Percentiles rank a stretch among this genome's conserved stretches.
Conservation (phyloP, 331 rosid species). For the Pyrus hybrid region DNA sequence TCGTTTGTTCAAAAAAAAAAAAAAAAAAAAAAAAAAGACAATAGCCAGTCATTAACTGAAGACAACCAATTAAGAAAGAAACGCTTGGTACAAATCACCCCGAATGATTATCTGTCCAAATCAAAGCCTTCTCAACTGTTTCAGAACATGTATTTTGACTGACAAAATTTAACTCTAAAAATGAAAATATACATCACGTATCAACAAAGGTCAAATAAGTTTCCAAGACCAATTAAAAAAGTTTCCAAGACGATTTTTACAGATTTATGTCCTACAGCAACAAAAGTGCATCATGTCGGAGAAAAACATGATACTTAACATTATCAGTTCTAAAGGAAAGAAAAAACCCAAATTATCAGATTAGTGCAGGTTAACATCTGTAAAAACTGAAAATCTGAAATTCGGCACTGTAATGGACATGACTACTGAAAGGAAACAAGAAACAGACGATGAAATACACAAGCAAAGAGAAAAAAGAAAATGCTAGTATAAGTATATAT, state of each 20-base stretch:
- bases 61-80: background rate
- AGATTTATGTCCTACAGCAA: background rate
- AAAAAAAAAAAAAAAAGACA: background rate
- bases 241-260: background rate
- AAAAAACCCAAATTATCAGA: background rate
- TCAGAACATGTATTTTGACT: background rate
- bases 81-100: background rate
- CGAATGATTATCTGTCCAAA: background rate
- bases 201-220: background rate
- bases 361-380: background rate
- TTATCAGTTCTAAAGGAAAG: background rate
- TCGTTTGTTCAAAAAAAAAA: no score
- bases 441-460: background rate
- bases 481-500: background rate
- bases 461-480: background rate
- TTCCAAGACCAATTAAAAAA: background rate
- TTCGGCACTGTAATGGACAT: background rate
- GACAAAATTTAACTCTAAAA: background rate
- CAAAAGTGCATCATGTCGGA: background rate
- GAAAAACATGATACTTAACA: background rate
- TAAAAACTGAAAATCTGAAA: no score
- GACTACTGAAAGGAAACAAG: background rate
- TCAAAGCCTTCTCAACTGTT: background rate
- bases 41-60: background rate
- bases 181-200: background rate